These are phyloP conservation scores for Goffeauzyma gilvescens DNA, from an alignment of 768 basidiomycete genomes.

Conservation along the genomic window DNA sequence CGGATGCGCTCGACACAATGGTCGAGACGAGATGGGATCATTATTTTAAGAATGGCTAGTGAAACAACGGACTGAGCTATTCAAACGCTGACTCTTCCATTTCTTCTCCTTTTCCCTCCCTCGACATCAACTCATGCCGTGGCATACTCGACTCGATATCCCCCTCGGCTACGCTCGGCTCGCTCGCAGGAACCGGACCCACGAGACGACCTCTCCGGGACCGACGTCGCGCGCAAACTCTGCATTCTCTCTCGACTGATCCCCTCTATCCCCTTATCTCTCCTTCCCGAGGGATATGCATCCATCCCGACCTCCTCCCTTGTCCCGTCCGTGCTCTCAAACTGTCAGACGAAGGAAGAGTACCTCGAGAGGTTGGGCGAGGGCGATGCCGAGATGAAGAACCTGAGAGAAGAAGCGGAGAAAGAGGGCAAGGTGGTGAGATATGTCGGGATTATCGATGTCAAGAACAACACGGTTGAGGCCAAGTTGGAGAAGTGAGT, in stretches of 20 bases:
- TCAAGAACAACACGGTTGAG: conserved; percentile 48
- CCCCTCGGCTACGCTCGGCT: too few species aligned
- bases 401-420: conserved; percentile 57
- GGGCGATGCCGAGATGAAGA: conserved; percentile 60
- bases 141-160: too few species aligned
- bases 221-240: conserved; percentile 90
- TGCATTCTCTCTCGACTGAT: conserved; percentile 72
- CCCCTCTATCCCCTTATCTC: conserved; percentile 30
- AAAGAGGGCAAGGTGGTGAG: conserved; percentile 66
- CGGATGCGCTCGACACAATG: too few species aligned
- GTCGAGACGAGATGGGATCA: too few species aligned
- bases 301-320: conserved; percentile 69
- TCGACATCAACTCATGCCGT: too few species aligned
- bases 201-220: conserved; percentile 85
- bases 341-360: conserved; percentile 53
- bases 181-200: conserved; percentile 99
- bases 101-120: too few species aligned
- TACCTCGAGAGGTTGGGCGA: conserved; percentile 63
- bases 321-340: conserved; percentile 55
- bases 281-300: conserved; percentile 55
- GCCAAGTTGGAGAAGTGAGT: conserved; percentile 77
- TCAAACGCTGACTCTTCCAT: too few species aligned
- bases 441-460: conserved; percentile 88
- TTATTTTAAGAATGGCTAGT: too few species aligned
- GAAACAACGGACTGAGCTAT: too few species aligned